Conservation (phyloP, 2,329 filamentous ascomycete genomes). For the Epichloe bromicola region DNA sequence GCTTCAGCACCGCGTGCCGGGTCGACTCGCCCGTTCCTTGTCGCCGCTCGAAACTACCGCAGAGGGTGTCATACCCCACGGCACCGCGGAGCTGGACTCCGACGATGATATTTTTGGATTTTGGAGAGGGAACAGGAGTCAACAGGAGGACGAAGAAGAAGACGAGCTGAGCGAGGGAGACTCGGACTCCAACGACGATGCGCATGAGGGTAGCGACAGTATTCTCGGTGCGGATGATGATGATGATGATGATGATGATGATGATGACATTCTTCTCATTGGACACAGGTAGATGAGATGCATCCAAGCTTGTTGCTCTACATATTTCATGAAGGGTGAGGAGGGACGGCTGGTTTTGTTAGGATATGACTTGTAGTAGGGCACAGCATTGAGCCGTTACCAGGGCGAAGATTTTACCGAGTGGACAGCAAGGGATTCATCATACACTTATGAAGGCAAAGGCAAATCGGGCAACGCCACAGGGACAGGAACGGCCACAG, state of each 20-base stretch:
- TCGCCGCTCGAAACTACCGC: conserved; percentile 23
- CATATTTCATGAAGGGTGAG: not conserved
- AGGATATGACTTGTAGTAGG: not conserved
- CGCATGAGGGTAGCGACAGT: conserved; percentile 29
- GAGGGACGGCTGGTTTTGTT: not conserved
- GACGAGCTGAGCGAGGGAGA: conserved; percentile 31
- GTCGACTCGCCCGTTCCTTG: conserved; percentile 31
- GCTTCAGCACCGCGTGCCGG: conserved; percentile 20
- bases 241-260: conserved; percentile 27
- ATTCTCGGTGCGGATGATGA: conserved; percentile 31
- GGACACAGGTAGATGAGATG: conserved; percentile 31
- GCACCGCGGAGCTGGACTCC: conserved; percentile 30
- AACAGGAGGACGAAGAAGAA: conserved; percentile 30
- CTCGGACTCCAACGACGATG: conserved; percentile 33
- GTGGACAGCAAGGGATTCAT: not conserved
- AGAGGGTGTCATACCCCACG: conserved; percentile 14
- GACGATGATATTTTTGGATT: conserved; percentile 45
- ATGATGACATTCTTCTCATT: conserved; percentile 36
- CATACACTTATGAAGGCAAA: not conserved
- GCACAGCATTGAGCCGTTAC: not conserved
- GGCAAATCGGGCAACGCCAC: not conserved
- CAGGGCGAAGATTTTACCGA: not conserved
- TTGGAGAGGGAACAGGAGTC: conserved; percentile 31
- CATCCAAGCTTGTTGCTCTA: not conserved
- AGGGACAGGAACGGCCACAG: not conserved